These are phyloP conservation scores for Adansonia rubrostipa DNA, from an alignment of 441 rosid genomes.

Conservation along the genomic window DNA sequence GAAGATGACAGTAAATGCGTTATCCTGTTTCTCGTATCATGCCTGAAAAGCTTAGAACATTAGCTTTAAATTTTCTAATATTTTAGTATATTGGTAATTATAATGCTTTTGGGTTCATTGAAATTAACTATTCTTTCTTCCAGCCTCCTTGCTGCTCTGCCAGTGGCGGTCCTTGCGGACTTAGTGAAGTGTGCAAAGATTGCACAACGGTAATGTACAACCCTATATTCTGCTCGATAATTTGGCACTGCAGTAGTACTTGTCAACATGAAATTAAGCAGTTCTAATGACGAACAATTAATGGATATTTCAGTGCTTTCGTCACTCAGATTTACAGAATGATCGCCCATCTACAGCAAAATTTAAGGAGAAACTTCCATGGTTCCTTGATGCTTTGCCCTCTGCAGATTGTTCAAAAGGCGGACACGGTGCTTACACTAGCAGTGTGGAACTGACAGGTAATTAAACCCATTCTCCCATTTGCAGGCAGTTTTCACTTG, in stretches of 20 bases:
- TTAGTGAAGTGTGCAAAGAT: conserved; percentile 85
- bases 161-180: conserved; percentile 59
- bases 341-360: conserved; percentile 91
- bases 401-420: conserved; percentile 99
- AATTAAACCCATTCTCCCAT: background rate
- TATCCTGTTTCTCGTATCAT: conserved; percentile 5
- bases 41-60: background rate
- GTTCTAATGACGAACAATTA: conserved; percentile 23
- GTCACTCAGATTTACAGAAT: conserved; percentile 79
- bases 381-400: conserved; percentile 94
- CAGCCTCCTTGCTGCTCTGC: conserved; percentile 92
- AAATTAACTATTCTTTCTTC: conserved; percentile 31
- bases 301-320: conserved; percentile 77
- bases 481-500: conserved; percentile 17
- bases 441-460: conserved; percentile 91
- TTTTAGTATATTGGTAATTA: conserved; percentile 8
- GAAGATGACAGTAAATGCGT: conserved; percentile 1
- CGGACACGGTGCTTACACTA: conserved; percentile 96
- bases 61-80: background rate
- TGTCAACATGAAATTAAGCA: conserved; percentile 26
- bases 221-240: conserved; percentile 19
- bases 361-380: conserved; percentile 92
- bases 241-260: conserved; percentile 4
- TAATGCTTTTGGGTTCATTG: conserved; percentile 15
- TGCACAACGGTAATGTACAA: conserved; percentile 85